phyloP scores from a whole-genome alignment of 2,329 filamentous ascomycete species.

The Cordyceps javanica region DNA sequence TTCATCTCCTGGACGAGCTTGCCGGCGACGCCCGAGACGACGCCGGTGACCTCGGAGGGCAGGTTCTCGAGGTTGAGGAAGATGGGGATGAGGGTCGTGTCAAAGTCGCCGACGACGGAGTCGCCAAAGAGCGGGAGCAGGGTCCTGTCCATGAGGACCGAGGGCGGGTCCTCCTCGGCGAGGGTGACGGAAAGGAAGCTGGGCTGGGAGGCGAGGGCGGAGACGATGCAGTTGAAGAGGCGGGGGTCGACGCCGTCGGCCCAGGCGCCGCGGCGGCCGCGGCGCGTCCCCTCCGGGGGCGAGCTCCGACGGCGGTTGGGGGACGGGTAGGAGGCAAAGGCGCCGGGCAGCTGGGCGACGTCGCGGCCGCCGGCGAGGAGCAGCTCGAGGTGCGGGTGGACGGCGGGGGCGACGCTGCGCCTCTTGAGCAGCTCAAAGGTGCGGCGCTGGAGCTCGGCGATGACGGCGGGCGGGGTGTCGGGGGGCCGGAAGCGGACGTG shows the following conservation, averaged over 20 bases:
- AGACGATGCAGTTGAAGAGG: conserved; percentile 57
- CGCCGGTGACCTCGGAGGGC: conserved; percentile 83
- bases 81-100: conserved; percentile 72
- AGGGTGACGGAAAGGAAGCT: conserved; percentile 69
- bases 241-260: conserved; percentile 56
- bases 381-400: conserved; percentile 63
- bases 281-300: conserved; percentile 26
- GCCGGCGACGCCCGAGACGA: conserved; percentile 89
- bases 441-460: conserved; percentile 72
- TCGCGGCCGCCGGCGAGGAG: conserved; percentile 73
- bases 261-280: conserved; percentile 37
- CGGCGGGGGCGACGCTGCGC: conserved; percentile 65
- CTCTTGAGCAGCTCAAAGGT: conserved; percentile 82
- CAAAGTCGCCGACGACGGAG: conserved; percentile 68
- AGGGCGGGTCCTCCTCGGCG: conserved; percentile 67
- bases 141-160: conserved; percentile 63
- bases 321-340: conserved; percentile 31
- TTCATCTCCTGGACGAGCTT: conserved; percentile 68
- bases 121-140: conserved; percentile 63
- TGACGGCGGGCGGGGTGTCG: conserved; percentile 70
- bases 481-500: conserved; percentile 43
- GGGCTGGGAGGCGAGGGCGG: conserved; percentile 55
- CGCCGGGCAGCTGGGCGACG: conserved; percentile 32
- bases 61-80: conserved; percentile 77
- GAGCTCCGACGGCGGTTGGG: conserved; percentile 31